These are phyloP conservation scores for Aeschynomene evenia DNA, from an alignment of 306 rosid genomes.

Conservation along the genomic window DNA sequence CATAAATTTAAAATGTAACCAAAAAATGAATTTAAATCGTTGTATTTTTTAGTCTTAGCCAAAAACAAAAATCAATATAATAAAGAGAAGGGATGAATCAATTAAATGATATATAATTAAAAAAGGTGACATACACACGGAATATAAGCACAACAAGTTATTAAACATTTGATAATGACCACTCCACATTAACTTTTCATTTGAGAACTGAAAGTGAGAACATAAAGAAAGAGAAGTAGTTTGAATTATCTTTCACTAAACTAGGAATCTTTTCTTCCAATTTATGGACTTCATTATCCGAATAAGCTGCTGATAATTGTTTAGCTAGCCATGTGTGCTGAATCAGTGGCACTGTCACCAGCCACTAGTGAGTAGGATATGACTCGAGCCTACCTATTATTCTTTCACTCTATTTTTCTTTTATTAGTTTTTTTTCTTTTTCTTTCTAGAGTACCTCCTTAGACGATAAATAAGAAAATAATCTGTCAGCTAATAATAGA, in stretches of 20 bases:
- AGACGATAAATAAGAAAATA: too few relatives aligned
- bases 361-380: conserved; percentile 58
- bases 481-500: too few relatives aligned
- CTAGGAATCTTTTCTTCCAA: conserved; percentile 28
- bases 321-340: conserved; percentile 17
- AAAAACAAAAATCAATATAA: not conserved
- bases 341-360: conserved; percentile 42
- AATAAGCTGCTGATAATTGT: conserved; percentile 4
- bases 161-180: conserved; percentile 33
- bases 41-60: conserved; percentile 16
- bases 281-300: conserved; percentile 3
- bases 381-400: conserved; percentile 45
- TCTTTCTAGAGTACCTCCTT: too few relatives aligned
- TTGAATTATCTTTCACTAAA: conserved; percentile 13
- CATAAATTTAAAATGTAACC: not conserved
- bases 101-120: conserved; percentile 1
- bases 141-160: conserved; percentile 31
- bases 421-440: too few relatives aligned
- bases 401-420: conserved; percentile 22
- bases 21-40: conserved; percentile 3
- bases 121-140: too few relatives aligned
- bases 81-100: not conserved
- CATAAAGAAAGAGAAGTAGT: conserved; percentile 25
- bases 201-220: not conserved
- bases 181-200: conserved; percentile 24